Conservation (phyloP, 2,329 filamentous ascomycete species). For the Diplodia mutila region DNA sequence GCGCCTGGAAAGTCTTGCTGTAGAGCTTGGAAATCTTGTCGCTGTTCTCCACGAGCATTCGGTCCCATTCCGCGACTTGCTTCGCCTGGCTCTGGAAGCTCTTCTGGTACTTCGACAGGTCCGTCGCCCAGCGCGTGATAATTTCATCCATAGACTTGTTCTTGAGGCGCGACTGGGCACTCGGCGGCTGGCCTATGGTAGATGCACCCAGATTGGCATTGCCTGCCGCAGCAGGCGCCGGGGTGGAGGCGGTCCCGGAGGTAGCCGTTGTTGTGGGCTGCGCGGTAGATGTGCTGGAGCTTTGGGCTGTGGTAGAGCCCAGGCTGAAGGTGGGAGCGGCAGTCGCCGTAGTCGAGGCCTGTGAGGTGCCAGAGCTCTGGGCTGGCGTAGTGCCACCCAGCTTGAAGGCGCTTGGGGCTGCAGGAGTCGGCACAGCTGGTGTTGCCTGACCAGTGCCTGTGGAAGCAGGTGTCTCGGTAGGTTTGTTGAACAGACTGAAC, state of each 20-base stretch:
- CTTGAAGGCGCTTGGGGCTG: conserved; percentile 4
- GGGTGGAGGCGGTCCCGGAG: conserved; percentile 32
- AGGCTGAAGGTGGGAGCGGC: conserved; percentile 23
- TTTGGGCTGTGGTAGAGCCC: conserved; percentile 20
- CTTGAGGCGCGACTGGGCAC: conserved; percentile 82
- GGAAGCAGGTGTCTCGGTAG: conserved; percentile 16
- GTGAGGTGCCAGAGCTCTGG: conserved; percentile 15
- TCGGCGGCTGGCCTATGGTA: conserved; percentile 78
- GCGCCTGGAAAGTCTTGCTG: conserved; percentile 87
- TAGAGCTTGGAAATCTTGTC: conserved; percentile 95
- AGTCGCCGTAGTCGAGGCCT: conserved; percentile 9
- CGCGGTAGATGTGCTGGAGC: neutral
- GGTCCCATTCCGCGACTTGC: conserved; percentile 88
- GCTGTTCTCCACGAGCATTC: conserved; percentile 87
- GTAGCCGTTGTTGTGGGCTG: conserved; percentile 21
- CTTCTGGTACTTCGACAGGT: conserved; percentile 94
- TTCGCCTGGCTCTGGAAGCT: conserved; percentile 91
- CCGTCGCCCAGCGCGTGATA: conserved; percentile 93
- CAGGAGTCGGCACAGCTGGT: conserved; percentile 5
- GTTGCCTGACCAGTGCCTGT: neutral
- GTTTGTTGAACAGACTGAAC: conserved; percentile 18
- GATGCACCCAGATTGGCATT: conserved; percentile 65
- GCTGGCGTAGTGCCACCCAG: conserved; percentile 3
- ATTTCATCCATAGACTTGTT: conserved; percentile 99
- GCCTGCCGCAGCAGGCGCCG: conserved; percentile 31